phyloP scores from a whole-genome alignment of 139 green algal genomes.

The Chlamydomonas incerta region DNA sequence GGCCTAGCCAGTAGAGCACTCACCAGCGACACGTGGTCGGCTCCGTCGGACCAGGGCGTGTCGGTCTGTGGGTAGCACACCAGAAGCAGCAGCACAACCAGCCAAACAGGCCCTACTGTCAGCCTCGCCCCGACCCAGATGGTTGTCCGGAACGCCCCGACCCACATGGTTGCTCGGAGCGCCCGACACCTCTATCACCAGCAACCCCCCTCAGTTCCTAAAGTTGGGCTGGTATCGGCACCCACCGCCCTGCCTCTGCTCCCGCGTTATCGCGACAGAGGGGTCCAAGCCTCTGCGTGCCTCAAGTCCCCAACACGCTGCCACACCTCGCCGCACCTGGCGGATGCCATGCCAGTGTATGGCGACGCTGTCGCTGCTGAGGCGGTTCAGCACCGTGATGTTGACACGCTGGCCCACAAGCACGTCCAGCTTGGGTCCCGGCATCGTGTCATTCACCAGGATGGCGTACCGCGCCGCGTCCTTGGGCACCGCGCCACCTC shows the following conservation, averaged over 20 bases:
- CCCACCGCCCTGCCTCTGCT: no score
- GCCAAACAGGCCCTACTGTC: no score
- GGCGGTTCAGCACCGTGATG: background rate
- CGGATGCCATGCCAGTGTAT: slow-evolving; percentile 7
- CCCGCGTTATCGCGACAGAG: no score
- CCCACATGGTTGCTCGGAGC: no score
- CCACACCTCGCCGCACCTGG: background rate
- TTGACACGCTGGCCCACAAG: background rate
- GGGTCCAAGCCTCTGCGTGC: no score
- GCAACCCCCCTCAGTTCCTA: no score
- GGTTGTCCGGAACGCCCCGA: no score
- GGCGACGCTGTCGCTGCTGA: background rate
- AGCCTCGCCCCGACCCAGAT: no score
- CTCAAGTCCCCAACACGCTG: background rate
- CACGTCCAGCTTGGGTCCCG: background rate
- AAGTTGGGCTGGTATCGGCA: no score
- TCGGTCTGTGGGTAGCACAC: background rate
- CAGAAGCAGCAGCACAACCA: no score
- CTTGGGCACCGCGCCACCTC: background rate
- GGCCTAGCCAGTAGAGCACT: no score
- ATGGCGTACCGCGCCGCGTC: background rate
- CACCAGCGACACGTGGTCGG: background rate
- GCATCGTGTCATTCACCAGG: background rate
- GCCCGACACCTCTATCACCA: no score
- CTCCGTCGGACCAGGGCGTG: background rate